A percentile compares a stretch with the other conserved stretches of the same genome.
Conservation (phyloP, 169 alveolate genomes). For the Cardiosporidium cionae region DNA sequence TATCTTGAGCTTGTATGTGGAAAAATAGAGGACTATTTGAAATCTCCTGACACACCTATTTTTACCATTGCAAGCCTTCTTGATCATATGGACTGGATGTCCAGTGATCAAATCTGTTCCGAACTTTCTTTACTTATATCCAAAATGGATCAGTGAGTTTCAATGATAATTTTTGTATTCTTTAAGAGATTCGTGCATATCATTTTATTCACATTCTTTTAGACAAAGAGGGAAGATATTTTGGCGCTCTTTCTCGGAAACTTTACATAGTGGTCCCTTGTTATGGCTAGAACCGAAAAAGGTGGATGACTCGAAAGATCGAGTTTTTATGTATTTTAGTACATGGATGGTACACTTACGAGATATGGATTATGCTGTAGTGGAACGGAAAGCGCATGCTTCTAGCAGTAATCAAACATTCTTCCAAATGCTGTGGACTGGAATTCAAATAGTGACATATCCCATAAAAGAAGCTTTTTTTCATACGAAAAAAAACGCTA, state of each 20-base stretch:
- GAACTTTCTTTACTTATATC: background rate
- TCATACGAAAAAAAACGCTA: background rate
- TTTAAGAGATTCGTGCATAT: no score
- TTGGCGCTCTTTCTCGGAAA: conserved; percentile 5
- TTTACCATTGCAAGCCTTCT: conserved; percentile 1
- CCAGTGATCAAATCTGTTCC: background rate
- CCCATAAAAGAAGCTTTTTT: background rate
- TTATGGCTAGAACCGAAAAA: conserved; percentile 2
- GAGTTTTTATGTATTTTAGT: conserved; percentile 4
- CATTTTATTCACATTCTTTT: background rate
- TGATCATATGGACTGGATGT: conserved; percentile 11
- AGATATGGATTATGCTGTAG: background rate
- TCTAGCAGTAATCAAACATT: background rate
- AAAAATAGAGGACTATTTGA: background rate
- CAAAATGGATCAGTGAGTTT: background rate
- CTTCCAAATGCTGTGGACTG: background rate
- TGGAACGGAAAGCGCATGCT: background rate
- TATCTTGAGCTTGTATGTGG: background rate
- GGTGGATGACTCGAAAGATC: background rate
- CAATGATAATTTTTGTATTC: no score
- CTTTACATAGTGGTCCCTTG: background rate
- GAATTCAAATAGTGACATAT: background rate
- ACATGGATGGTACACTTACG: background rate
- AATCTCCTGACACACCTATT: background rate
- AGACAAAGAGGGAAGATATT: background rate